Evolutionary conservation across 2,329 filamentous ascomycete genomes (phyloP), one percentile per base, ranked within the genome.

Genomic region (Amauroascus verrucosus): DNA sequence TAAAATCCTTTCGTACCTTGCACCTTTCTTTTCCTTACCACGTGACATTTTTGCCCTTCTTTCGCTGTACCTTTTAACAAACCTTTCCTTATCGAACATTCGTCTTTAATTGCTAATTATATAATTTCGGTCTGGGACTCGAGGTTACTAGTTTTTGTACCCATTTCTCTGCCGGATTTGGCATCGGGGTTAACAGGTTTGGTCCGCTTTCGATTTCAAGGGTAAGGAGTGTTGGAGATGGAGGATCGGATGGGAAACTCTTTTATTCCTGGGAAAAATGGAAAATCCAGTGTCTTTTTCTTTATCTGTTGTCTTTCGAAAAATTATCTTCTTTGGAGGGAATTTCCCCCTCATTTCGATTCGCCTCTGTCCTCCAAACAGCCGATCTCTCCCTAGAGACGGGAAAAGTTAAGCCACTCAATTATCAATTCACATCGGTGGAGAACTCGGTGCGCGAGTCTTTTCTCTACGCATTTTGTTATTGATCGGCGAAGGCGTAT

Each of bases 81-180:
- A 49, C 14, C 2, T 26, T 40, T 26, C 32, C 47, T 28, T 18
- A 2, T 14, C 28, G 8, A 38, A 40, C 13, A 20, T 28, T 30
- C 44, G n/a, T 32, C 28, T 6, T 32, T 46, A 14, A 18, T 20
- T 40, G 14, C 5, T 33, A 43, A 14, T 43, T 1, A 11, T 43
- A 41, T 22, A 20, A 41, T 50, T 43, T 50, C 48, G 48, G 48
- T 43, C 37, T 30, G 48, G 18, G 32, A 43, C 14, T 30, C 8
- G n/a, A 22, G 48, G 24, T 38, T 38, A 20, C 11, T 38, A n/a
- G 14, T 38, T 38, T 38, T 13, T 11, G 13, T 18, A 9, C 5
- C n/a, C 35, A 5, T 38, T 6, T 38, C 9, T 30, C 16, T 38
- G 35, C 35, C 13, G 4, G n/a, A 6, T 38, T 38, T 38, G 35